Conservation (phyloP, 1,139 yeast genomes). For the Zygosaccharomyces sapae region DNA sequence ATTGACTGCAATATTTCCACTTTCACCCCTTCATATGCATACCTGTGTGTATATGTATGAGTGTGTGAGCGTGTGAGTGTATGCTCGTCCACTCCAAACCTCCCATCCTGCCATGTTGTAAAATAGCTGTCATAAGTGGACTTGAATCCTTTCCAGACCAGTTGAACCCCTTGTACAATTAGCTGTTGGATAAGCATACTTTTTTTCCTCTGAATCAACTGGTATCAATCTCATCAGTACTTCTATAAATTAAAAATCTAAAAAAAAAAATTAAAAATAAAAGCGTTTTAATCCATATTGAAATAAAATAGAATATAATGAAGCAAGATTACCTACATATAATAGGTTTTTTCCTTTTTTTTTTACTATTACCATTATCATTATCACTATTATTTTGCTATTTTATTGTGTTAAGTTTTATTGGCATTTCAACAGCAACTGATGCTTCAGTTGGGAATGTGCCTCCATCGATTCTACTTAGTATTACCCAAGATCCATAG, state of each 20-base stretch:
- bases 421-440: neutral
- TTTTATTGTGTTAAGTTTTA: neutral
- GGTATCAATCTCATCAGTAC: neutral
- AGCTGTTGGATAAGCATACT: neutral
- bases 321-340: slow-evolving; percentile 2
- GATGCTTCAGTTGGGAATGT: neutral
- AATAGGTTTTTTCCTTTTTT: slow-evolving; percentile 2
- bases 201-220: neutral
- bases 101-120: neutral
- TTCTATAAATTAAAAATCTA: neutral
- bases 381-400: no score
- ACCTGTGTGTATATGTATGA: neutral
- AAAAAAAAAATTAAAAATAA: neutral
- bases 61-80: neutral
- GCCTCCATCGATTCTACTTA: neutral
- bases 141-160: neutral
- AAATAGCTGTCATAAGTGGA: slow-evolving; percentile 2
- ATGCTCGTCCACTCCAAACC: neutral
- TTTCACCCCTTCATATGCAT: neutral
- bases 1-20: neutral
- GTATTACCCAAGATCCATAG: neutral
- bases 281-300: neutral
- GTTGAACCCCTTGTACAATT: neutral
- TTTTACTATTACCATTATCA: no score
- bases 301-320: slow-evolving; percentile 6